A percentile compares a stretch with the other conserved stretches of the same genome.
phyloP scores from a whole-genome alignment of 306 rosid species.

The Purshia tridentata region DNA sequence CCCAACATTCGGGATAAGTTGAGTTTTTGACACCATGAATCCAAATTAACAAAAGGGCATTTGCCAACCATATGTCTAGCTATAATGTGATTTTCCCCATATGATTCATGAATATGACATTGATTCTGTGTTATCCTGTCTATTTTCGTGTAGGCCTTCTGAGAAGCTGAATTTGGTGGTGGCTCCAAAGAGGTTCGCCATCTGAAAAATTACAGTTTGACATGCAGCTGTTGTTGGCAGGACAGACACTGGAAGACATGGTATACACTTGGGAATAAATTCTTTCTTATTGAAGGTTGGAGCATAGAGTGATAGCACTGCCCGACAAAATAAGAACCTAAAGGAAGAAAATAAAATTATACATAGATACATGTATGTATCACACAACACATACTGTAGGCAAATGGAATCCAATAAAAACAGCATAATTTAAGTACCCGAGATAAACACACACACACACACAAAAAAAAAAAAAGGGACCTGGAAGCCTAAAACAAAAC shows the following conservation, averaged over 20 bases:
- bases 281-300: conserved; percentile 59
- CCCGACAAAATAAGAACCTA: conserved; percentile 81
- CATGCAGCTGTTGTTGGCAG: conserved; percentile 35
- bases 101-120: conserved; percentile 25
- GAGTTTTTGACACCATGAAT: background rate
- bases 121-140: conserved; percentile 14
- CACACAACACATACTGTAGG: background rate
- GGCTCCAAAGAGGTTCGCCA: conserved; percentile 65
- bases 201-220: conserved; percentile 49
- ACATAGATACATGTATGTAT: background rate
- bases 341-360: conserved; percentile 14
- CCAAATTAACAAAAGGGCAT: background rate
- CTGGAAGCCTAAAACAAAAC: background rate
- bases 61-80: background rate
- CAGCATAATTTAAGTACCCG: background rate
- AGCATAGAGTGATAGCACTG: conserved; percentile 56
- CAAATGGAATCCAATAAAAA: background rate
- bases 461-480: background rate
- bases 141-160: conserved; percentile 43
- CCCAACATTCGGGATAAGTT: background rate
- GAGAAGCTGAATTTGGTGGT: conserved; percentile 52
- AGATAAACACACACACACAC: background rate
- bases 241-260: conserved; percentile 54
- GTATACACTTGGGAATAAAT: conserved; percentile 67
- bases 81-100: background rate